Evolutionary conservation across 1,284 basidiomycete genomes (phyloP).

Genomic region (Rhodotorula sp.): DNA sequence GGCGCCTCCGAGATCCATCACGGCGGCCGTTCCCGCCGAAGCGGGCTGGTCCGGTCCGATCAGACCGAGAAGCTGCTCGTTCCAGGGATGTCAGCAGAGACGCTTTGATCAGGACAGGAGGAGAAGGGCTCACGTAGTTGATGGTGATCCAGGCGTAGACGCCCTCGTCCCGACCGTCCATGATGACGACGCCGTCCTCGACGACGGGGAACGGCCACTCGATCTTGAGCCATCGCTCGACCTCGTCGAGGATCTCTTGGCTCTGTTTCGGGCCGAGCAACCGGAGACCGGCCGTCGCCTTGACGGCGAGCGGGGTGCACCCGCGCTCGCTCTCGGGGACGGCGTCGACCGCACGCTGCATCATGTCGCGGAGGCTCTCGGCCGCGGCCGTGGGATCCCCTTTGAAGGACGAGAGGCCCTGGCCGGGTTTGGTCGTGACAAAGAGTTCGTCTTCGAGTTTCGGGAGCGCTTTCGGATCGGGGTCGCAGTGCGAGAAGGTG

Average conservation of each 20-base stretch:
- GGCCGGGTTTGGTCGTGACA: slow-evolving; percentile 74
- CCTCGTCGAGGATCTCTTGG: slow-evolving; percentile 73
- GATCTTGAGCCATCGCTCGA: slow-evolving; percentile 63
- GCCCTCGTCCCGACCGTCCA: slow-evolving; percentile 96
- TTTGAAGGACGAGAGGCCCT: slow-evolving; percentile 63
- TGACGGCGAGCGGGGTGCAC: slow-evolving; percentile 89
- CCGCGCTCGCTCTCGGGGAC: slow-evolving; percentile 67
- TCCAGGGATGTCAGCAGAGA: not conserved
- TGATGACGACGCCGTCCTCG: slow-evolving; percentile 72
- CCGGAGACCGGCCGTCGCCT: slow-evolving; percentile 91
- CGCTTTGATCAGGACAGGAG: not conserved
- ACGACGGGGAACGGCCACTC: slow-evolving; percentile 74
- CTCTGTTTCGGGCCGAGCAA: slow-evolving; percentile 68
- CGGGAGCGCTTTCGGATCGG: slow-evolving; percentile 59
- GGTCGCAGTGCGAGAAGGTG: slow-evolving; percentile 87
- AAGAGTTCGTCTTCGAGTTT: slow-evolving; percentile 93
- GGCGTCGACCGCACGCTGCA: slow-evolving; percentile 74
- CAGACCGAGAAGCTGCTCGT: slow-evolving; percentile 61
- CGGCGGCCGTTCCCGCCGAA: slow-evolving; percentile 68
- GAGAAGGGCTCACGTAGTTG: slow-evolving; percentile 63
- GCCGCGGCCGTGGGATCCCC: slow-evolving; percentile 66
- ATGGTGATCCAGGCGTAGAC: slow-evolving; percentile 86
- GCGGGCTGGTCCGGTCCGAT: slow-evolving; percentile 61
- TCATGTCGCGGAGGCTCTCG: slow-evolving; percentile 71
- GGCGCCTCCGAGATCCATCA: slow-evolving; percentile 93